A percentile compares a stretch with the other conserved stretches of the same genome.
Evolutionary conservation across 345 rosid genomes (phyloP).

Genomic region (Moricandia moricandioides): DNA sequence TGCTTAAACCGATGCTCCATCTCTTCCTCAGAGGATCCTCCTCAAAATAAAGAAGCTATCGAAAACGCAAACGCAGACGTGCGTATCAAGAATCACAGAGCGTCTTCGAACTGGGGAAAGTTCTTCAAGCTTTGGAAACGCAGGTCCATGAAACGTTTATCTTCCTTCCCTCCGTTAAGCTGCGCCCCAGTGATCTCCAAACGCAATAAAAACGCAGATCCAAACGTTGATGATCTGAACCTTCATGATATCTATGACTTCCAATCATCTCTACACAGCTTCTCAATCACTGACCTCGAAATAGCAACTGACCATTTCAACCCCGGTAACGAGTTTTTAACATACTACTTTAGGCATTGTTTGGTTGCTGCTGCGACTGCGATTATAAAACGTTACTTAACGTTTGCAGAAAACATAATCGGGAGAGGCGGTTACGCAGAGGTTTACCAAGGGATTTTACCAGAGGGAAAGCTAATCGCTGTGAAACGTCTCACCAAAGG

Average conservation of each 20-base stretch:
- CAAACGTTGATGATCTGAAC: constrained; percentile 36
- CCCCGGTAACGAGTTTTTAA: constrained; percentile 38
- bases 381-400: neutral
- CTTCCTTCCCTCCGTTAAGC: constrained; percentile 47
- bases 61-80: constrained; percentile 23
- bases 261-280: constrained; percentile 58
- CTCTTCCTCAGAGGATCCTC: constrained; percentile 18
- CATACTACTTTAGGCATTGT: neutral
- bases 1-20: constrained; percentile 35
- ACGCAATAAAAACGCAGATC: constrained; percentile 44
- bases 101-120: constrained; percentile 57
- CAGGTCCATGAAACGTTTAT: constrained; percentile 49
- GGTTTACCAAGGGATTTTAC: constrained; percentile 70
- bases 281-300: constrained; percentile 58
- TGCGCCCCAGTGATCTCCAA: constrained; percentile 36
- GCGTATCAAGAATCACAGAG: constrained; percentile 34
- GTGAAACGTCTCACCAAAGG: constrained; percentile 74
- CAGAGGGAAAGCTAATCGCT: constrained; percentile 66
- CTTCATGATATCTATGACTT: constrained; percentile 56
- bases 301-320: constrained; percentile 70
- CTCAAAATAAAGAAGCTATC: constrained; percentile 16
- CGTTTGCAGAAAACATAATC: constrained; percentile 65
- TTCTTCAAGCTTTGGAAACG: constrained; percentile 70
- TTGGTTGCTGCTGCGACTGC: neutral
- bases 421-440: constrained; percentile 93